Conservation (phyloP, 768 basidiomycete genomes). For the Auricularia sp. region DNA sequence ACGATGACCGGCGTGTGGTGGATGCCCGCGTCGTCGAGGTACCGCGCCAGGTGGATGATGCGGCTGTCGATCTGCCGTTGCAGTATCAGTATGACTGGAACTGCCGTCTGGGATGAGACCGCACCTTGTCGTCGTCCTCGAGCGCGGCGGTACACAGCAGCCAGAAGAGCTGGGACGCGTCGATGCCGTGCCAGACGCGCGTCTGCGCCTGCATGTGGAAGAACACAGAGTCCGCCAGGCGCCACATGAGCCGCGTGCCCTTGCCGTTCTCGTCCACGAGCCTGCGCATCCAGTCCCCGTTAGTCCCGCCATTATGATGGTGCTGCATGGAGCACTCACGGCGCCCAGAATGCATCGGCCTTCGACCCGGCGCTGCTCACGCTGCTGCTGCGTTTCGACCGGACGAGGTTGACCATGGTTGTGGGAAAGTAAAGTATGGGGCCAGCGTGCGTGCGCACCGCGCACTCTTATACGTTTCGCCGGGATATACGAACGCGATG, state of each 20-base stretch:
- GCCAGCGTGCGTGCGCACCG: background rate
- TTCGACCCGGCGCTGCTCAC: background rate
- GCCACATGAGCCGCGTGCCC: background rate
- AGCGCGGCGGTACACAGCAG: background rate
- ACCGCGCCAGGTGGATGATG: background rate
- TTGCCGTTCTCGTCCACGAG: background rate
- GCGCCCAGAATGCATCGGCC: background rate
- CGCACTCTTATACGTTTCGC: background rate
- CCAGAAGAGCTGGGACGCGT: constrained; percentile 1
- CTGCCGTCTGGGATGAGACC: background rate
- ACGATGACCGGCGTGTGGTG: background rate
- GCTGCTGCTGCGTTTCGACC: background rate
- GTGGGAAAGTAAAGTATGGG: background rate
- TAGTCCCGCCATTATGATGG: background rate
- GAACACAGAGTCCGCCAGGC: background rate
- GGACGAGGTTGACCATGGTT: background rate
- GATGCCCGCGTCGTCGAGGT: background rate
- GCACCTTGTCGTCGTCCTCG: background rate
- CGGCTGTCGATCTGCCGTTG: background rate
- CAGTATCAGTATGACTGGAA: background rate
- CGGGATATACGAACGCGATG: background rate
- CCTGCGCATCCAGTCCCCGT: background rate
- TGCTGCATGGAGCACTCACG: background rate
- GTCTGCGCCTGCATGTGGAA: background rate
- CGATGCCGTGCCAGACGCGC: constrained; percentile 1